phyloP scores from a whole-genome alignment of 2,329 filamentous ascomycete genomes.

The Aspergillus intermedius region DNA sequence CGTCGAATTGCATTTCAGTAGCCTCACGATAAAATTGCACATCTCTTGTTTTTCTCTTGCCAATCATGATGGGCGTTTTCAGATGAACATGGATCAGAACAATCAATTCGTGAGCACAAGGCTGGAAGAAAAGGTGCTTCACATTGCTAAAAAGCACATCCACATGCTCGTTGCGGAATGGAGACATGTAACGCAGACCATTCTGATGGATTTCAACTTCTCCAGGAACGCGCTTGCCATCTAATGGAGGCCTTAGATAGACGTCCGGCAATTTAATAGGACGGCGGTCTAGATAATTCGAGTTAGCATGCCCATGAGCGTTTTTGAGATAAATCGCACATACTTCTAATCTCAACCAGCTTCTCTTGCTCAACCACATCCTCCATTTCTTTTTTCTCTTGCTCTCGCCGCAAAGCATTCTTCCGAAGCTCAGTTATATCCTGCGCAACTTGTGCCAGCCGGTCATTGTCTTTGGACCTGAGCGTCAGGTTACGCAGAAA shows the following conservation, averaged over 20 bases:
- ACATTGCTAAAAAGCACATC: slow-evolving; percentile 98
- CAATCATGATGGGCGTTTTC: slow-evolving; percentile 95
- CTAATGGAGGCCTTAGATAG: slow-evolving; percentile 89
- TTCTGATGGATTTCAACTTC: slow-evolving; percentile 98
- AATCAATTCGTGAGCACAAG: slow-evolving; percentile 90
- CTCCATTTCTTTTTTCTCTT: slow-evolving; percentile 99
- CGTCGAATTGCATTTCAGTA: slow-evolving; percentile 97
- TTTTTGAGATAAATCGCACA: slow-evolving; percentile 28
- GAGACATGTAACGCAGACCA: slow-evolving; percentile 88
- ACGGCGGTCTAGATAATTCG: slow-evolving; percentile 63
- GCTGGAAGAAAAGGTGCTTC: slow-evolving; percentile 97
- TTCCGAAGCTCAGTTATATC: slow-evolving; percentile 97
- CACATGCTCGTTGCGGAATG: slow-evolving; percentile 73
- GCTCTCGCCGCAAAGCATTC: slow-evolving; percentile 81
- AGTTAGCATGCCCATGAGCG: slow-evolving; percentile 33
- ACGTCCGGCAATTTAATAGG: slow-evolving; percentile 88
- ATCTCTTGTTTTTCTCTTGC: slow-evolving; percentile 98
- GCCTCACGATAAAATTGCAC: slow-evolving; percentile 97
- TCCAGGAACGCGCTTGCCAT: slow-evolving; percentile 92
- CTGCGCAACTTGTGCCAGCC: slow-evolving; percentile 83
- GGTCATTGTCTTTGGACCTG: slow-evolving; percentile 78
- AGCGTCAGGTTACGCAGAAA: slow-evolving; percentile 95
- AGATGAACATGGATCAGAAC: slow-evolving; percentile 97
- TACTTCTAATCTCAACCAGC: slow-evolving; percentile 86
- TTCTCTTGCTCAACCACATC: slow-evolving; percentile 99